Evolutionary conservation across 305 asterid genomes (phyloP).

Genomic region (Petunia hybrid): DNA sequence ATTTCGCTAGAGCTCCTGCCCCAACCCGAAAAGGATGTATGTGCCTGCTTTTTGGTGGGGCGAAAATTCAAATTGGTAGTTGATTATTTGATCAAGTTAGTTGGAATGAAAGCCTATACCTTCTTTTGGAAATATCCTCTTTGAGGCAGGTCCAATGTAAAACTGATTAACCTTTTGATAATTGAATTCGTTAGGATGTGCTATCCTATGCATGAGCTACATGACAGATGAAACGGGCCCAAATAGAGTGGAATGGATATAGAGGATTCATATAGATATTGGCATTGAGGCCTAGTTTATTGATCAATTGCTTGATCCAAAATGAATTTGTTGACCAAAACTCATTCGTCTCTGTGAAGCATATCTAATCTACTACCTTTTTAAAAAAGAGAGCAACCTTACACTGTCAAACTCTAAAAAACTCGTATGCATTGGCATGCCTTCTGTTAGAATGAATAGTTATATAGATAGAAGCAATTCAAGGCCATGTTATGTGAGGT

Average conservation of each 20-base stretch:
- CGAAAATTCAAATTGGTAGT: background rate
- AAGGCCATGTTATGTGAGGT: background rate
- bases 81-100: background rate
- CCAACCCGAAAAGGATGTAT: background rate
- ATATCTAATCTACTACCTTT: background rate
- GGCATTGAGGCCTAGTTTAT: background rate
- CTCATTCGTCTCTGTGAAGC: background rate
- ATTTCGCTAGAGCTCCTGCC: slow-evolving; percentile 18
- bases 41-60: background rate
- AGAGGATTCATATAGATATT: background rate
- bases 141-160: background rate
- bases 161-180: background rate
- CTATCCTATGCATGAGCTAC: background rate
- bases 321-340: background rate
- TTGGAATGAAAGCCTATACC: background rate
- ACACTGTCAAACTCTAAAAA: background rate
- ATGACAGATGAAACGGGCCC: background rate
- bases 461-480: background rate
- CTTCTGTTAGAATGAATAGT: background rate
- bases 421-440: background rate
- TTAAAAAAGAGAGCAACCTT: too few species aligned
- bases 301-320: background rate
- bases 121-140: background rate
- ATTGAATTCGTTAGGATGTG: background rate
- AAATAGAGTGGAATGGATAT: background rate